Base-by-base conservation (phyloP, 768 basidiomycete genomes). In the Lentinula sp. region DNA sequence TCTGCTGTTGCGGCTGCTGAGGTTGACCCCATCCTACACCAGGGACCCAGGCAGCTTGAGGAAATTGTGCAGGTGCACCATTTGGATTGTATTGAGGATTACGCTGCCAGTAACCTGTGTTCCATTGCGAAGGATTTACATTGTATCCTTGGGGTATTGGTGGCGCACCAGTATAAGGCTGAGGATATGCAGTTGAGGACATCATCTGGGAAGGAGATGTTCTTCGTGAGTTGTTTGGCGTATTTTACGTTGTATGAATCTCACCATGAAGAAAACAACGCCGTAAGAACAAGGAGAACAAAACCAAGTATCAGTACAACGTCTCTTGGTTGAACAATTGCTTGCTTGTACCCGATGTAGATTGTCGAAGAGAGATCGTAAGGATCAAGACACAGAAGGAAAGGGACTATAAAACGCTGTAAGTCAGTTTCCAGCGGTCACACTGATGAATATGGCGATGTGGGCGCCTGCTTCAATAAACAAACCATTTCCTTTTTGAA, bases 91-190 rank as follows among this genome's bases (percentile, higher is more conserved):
- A 79, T 8, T 63, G 71, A 12, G 83, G 80, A 65, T 84, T 84
- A 62, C 72, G 76, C 42, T 79, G 75, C 84, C 84, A 85, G 48
- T 62, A 72, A 13, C 84, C 84, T 5, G 76, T 73, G 35, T 80
- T 76, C 84, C 84, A 85, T 60, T 79, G 77, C 46, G 77, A 74
- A 0, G 74, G 73, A 59, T 77, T 79, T 4, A 81, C 68, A 45
- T 72, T 70, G 18, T 75, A 64, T 37, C 81, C 80, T 5, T 77
- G 63, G 5, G 86, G 85, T 15, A 79, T 74, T 15, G 86, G 86
- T n/a, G 87, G 84, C 7, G 82, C 56, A n/a, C 62, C 62, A 35
- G 45, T 6, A 23, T 42, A 63, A 16, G 62, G 62, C n/a, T 41
- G 52, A 62, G 61, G 48, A 42, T 56, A 49, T 7, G 32, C 15